Base-by-base conservation (phyloP, 139 green algal species). In the Micractinium sp. region DNA sequence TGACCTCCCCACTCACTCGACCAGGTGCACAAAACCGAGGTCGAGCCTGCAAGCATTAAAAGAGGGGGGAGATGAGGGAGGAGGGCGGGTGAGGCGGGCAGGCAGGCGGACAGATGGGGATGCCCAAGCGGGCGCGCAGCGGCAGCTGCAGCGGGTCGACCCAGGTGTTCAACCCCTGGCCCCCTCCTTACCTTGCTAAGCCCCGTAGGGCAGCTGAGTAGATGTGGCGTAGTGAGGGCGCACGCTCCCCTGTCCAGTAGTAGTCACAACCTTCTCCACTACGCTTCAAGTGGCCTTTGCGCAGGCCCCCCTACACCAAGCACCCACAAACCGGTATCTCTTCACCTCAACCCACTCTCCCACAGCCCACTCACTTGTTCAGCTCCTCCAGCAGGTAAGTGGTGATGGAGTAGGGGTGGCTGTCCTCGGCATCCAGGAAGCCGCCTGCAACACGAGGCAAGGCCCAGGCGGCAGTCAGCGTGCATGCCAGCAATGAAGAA, bases 11-110 rank as follows among this genome's bases (percentile, higher is more conserved):
- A 16, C 47, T 56, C 47, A 56, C 91, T 97, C 94, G 1, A 98
- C 90, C 63, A 96, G 91, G 93, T 98, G 96, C 13, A 97, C 60
- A 88, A 97, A 98, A 0, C 94, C 90, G 82, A 97, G 87, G 81
- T 91, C 83, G 47, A 87, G 36, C 79, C 87, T 90, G 86, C 73
- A 66, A 19, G 77, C 25, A 53, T 20, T 5, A 33, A 18, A n/a
- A 53, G 18, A 31, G 79, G 79, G 22, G 39, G 39, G 14, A 1
- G 80, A 31, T 3, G 19, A 78, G 25, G 15, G 78, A 33, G 53
- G 7, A 25, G 5, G 3, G n/a, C 2, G n/a, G n/a, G 73, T 41
- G 73, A 79, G n/a, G n/a, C 14, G 20, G 22, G 63, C 63, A 12
- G 23, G 63, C 63, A 73, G 23, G n/a, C n/a, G n/a, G n/a, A 25